Percentiles rank a stretch among this genome's conserved stretches.
phyloP scores from a whole-genome alignment of 179 eudicot genomes.

The Carnegiea gigantea region DNA sequence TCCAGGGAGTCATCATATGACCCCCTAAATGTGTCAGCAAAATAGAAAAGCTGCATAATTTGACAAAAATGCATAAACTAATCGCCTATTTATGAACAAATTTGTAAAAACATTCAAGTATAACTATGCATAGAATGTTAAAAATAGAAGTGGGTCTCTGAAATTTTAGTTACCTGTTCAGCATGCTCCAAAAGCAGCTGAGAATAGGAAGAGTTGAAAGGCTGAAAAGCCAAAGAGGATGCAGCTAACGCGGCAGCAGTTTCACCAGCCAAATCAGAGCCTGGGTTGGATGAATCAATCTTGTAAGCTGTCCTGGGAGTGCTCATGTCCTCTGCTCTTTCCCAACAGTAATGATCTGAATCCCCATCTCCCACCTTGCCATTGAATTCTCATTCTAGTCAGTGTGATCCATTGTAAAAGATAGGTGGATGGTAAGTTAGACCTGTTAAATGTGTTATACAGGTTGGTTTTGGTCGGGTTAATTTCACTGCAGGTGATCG shows the following conservation, averaged over 20 bases:
- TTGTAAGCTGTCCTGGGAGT: conserved; percentile 81
- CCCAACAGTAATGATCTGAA: conserved; percentile 94
- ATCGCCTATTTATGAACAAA: neutral
- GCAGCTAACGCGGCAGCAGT: conserved; percentile 92
- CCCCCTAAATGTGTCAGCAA: conserved; percentile 78
- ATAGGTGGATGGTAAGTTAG: too few relatives aligned
- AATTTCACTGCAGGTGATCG: too few relatives aligned
- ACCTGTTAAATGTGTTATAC: neutral
- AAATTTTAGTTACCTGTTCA: conserved; percentile 45
- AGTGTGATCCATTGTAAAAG: neutral
- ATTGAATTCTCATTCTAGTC: neutral
- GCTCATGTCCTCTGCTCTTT: conserved; percentile 86
- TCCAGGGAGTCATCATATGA: conserved; percentile 60
- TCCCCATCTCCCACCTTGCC: conserved; percentile 86
- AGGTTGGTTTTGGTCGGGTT: neutral
- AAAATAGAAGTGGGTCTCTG: neutral
- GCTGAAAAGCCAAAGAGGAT: conserved; percentile 68
- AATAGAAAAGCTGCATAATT: conserved; percentile 71
- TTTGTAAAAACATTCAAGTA: neutral
- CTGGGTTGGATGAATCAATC: conserved; percentile 62
- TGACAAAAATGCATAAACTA: neutral
- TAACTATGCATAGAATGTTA: neutral
- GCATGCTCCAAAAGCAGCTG: conserved; percentile 60
- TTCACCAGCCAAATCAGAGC: conserved; percentile 87
- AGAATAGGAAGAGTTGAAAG: conserved; percentile 72